Evolutionary conservation across 176 grass and related monocot genomes (phyloP), one percentile per base, ranked within the genome.

Genomic region (Echinochloa phyllopogon): DNA sequence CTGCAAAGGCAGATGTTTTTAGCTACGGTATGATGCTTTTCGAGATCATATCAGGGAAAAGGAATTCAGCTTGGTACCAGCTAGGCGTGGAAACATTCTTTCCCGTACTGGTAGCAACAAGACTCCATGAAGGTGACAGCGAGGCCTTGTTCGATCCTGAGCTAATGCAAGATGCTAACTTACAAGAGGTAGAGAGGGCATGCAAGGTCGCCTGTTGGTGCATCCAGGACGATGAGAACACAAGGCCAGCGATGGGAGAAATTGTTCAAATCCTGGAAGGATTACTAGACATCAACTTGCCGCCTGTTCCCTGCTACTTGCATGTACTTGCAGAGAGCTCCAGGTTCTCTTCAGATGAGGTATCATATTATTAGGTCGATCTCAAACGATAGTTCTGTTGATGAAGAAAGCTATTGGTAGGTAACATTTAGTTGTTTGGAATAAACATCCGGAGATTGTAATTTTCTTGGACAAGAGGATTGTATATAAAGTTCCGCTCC

Each of bases 11-110:
- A 4, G 81, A 89, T 43, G 58, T 74, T 56, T 89, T 84, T 23
- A 89, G 87, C 67, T 85, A 81, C 2, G 69, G 74, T 15, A 86
- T 86, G 79, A 66, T 52, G 57, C 73, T 83, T 72, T 74, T 86
- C 7, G 88, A 90, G 43, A 86, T 90, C 55, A 66, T 77, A 42
- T 86, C 88, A 50, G 78, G 63, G 14, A 63, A 69, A 0, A 44
- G 77, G 36, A 76, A 82, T 41, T 3, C 5, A 38, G 10, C 44
- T 24, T 52, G 38, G 43, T 1, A 15, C 10, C 10, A 27, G 27
- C 20, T 81, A 45, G 29, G 10, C 12, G 20, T 20, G 20, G 60
- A 48, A 25, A 48, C 21, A 5, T 88, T 78, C 20, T 84, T 88
- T 12, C 81, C 75, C 8, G 8, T 58, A 12, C 20, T 84, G 29